Evolutionary conservation across 2,329 filamentous ascomycete species (phyloP).

Genomic region (Diaporthe sp.): DNA sequence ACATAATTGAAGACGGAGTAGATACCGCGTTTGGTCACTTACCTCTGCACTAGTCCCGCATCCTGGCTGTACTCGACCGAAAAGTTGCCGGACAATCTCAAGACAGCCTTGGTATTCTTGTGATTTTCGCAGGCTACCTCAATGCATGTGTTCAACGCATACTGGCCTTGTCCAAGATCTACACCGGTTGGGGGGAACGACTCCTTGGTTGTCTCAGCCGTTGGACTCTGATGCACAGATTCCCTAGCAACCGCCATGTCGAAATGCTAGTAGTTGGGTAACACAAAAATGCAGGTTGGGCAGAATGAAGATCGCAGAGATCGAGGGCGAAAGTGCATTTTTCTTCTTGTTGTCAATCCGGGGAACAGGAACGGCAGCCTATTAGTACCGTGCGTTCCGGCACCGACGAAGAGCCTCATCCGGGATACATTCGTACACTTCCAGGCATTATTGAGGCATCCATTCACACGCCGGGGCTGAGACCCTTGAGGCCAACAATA

Average conservation of each 20-base stretch:
- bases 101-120: conserved; percentile 21
- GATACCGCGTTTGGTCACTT: background rate
- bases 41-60: conserved; percentile 11
- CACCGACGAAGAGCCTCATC: conserved; percentile 15
- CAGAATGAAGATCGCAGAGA: background rate
- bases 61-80: conserved; percentile 11
- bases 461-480: conserved; percentile 24
- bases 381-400: conserved; percentile 4
- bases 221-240: conserved; percentile 13
- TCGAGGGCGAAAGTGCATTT: background rate
- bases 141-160: conserved; percentile 16
- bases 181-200: background rate
- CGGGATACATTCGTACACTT: background rate
- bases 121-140: conserved; percentile 15
- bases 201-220: conserved; percentile 1
- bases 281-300: background rate
- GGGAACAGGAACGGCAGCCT: background rate
- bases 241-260: conserved; percentile 14
- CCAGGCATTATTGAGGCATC: conserved; percentile 28
- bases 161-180: conserved; percentile 18
- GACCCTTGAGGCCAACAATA: conserved; percentile 22
- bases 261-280: background rate
- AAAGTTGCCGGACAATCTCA: conserved; percentile 17
- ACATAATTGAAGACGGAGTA: too few relatives aligned
- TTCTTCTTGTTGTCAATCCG: background rate